These are phyloP conservation scores for Suillus placidus DNA, from an alignment of 768 basidiomycete genomes.

Conservation along the genomic window DNA sequence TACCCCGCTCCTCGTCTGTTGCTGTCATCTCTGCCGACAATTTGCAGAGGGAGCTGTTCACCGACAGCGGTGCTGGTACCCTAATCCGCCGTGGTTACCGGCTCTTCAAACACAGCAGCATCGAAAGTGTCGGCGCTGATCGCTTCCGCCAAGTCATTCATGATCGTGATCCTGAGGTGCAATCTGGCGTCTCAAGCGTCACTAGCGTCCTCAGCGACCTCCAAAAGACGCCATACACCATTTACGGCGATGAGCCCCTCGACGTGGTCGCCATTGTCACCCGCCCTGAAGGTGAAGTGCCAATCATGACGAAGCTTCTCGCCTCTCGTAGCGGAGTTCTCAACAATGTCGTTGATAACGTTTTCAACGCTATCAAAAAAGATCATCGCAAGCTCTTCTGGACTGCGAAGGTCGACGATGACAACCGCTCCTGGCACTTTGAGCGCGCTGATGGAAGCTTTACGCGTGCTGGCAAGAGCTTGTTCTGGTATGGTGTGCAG, in stretches of 20 bases:
- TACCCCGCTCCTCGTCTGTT: constrained; percentile 96
- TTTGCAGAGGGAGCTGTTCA: constrained; percentile 98
- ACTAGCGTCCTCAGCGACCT: constrained; percentile 77
- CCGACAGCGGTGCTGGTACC: constrained; percentile 96
- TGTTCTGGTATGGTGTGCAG: constrained; percentile 98
- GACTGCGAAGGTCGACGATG: constrained; percentile 96
- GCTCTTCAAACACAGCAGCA: constrained; percentile 83
- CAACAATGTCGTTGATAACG: constrained; percentile 96
- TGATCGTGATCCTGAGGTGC: constrained; percentile 93
- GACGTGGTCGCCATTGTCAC: constrained; percentile 95
- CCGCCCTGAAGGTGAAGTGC: constrained; percentile 84
- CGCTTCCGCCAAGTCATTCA: constrained; percentile 93
- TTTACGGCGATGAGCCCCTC: constrained; percentile 98
- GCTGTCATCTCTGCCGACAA: constrained; percentile 94
- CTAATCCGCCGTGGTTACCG: constrained; percentile 98
- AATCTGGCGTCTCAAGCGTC: constrained; percentile 80
- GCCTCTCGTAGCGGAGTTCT: constrained; percentile 85
- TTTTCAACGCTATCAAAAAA: constrained; percentile 95
- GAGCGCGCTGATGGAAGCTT: constrained; percentile 98
- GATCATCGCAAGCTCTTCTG: constrained; percentile 94
- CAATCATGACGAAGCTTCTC: constrained; percentile 92
- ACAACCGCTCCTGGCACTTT: constrained; percentile 98
- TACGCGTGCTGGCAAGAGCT: constrained; percentile 87
- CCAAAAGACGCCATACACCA: constrained; percentile 82
- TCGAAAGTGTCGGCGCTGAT: constrained; percentile 89